phyloP scores from a whole-genome alignment of 2,329 filamentous ascomycete species.

The Bipolaris bicolor region DNA sequence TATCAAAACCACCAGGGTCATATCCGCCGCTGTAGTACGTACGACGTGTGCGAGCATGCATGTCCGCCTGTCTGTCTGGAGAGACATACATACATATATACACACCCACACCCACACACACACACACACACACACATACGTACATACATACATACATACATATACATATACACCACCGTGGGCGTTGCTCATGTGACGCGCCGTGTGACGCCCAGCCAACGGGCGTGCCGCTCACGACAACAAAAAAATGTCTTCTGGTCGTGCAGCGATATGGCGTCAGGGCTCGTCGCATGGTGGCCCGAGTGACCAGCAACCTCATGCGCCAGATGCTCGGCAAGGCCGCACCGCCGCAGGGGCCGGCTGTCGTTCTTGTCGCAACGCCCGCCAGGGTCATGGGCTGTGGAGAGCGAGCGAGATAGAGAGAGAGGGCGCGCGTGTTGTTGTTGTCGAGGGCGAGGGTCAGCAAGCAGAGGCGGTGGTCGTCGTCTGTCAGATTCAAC shows the following conservation, averaged over 20 bases:
- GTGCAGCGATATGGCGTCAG: conserved; percentile 32
- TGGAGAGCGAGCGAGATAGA: not conserved
- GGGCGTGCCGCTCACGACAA: not conserved
- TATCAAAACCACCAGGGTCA: no score
- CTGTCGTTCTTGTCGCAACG: not conserved
- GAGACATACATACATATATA: no score
- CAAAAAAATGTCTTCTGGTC: conserved; percentile 11
- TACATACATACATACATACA: not conserved
- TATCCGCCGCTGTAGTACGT: not conserved
- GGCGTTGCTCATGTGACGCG: conserved; percentile 25
- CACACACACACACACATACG: not conserved
- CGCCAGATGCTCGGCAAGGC: conserved; percentile 30
- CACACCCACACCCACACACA: no score
- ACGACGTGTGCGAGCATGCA: not conserved
- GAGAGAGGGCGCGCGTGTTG: no score
- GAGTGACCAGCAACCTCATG: conserved; percentile 28
- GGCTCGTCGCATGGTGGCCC: conserved; percentile 37
- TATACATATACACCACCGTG: conserved; percentile 17
- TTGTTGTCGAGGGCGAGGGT: not conserved
- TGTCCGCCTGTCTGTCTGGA: no score
- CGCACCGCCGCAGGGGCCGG: conserved; percentile 20
- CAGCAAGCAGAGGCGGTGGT: conserved; percentile 3
- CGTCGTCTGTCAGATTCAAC: conserved; percentile 19
- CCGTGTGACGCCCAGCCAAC: conserved; percentile 14
- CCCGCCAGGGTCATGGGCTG: not conserved